Evolutionary conservation across 192 early-diverging fungal genomes (phyloP), one percentile per base, ranked within the genome.

Genomic region (Lobulomyces angularis): DNA sequence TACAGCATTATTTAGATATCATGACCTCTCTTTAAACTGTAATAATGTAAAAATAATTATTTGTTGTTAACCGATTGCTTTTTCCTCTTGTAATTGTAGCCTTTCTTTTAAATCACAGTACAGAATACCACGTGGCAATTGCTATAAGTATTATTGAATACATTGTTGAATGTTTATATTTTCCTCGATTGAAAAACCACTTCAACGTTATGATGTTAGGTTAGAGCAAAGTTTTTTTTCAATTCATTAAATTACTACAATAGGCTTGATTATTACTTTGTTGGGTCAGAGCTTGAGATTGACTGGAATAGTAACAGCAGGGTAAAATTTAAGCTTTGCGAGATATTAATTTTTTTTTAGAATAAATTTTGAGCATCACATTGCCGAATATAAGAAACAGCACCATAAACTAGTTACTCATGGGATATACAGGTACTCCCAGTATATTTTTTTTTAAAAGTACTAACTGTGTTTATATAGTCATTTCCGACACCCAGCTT

Each of bases 231-330:
- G n/a, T n/a, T n/a, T n/a, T n/a, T n/a, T 3, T 50, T 53, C 21
- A 22, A 37, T 7, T 45, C 28, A 40, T 52, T 61, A 35, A 65
- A 49, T 19, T 46, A 35, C 34, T 8, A 28, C 29, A 27, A 20
- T 53, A 68, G 88, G 81, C 9, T 42, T 90, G 2, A 19, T 62
- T 2, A 18, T 74, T 6, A 59, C 86, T 6, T 29, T 84, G n/a
- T 42, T 68, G 0, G 82, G 83, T 0, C 93, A 97, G 57, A 16
- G 43, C 11, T 69, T 80, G 22, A 70, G 93, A 5, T 82, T 84
- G 6, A 47, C 79, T 27, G 90, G 89, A 9, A 92, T 93, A 89
- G 59, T 88, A 27, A 86, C 81, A n/a, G 89, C 90, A 9, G 83
- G 81, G 38, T 62, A 70, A 9, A 97, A 91, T 59, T 72, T 72